Evolutionary conservation across 768 basidiomycete genomes (phyloP).

Genomic region (Agrocybe pediades): DNA sequence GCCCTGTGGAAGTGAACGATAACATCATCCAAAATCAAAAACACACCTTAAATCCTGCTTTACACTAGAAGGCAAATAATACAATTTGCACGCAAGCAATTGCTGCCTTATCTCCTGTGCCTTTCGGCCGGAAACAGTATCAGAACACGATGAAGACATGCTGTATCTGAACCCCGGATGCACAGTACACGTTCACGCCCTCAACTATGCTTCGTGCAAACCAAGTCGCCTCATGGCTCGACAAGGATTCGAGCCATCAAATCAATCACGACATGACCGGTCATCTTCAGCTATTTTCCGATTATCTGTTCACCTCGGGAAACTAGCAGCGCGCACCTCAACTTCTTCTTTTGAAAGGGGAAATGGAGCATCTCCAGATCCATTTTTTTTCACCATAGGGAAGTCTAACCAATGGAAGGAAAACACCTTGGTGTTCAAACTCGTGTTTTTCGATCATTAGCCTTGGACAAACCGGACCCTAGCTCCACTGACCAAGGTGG

Average conservation of each 20-base stretch:
- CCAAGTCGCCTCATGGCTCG: slow-evolving; percentile 43
- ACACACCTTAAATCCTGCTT: slow-evolving; percentile 15
- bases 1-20: slow-evolving; percentile 15
- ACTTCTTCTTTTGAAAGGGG: slow-evolving; percentile 22
- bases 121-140: slow-evolving; percentile 60
- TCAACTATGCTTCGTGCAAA: slow-evolving; percentile 44
- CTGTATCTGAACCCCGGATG: slow-evolving; percentile 65
- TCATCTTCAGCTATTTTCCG: slow-evolving; percentile 27
- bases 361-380: slow-evolving; percentile 25
- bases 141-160: slow-evolving; percentile 67
- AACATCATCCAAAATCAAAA: slow-evolving; percentile 16
- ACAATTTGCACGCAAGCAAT: slow-evolving; percentile 7
- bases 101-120: slow-evolving; percentile 53
- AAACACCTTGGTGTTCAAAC: slow-evolving; percentile 52
- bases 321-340: slow-evolving; percentile 20
- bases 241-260: slow-evolving; percentile 29
- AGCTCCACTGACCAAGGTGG: slow-evolving; percentile 70
- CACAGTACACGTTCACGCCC: slow-evolving; percentile 61
- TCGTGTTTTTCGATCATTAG: slow-evolving; percentile 71
- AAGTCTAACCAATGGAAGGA: slow-evolving; percentile 26
- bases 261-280: slow-evolving; percentile 26
- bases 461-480: slow-evolving; percentile 58
- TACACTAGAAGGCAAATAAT: slow-evolving; percentile 8
- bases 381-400: slow-evolving; percentile 22
- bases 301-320: slow-evolving; percentile 23